Percentiles rank a stretch among this genome's conserved stretches.
Evolutionary conservation across 2,329 filamentous ascomycete species (phyloP).

Genomic region (Verticillium klebahnii): DNA sequence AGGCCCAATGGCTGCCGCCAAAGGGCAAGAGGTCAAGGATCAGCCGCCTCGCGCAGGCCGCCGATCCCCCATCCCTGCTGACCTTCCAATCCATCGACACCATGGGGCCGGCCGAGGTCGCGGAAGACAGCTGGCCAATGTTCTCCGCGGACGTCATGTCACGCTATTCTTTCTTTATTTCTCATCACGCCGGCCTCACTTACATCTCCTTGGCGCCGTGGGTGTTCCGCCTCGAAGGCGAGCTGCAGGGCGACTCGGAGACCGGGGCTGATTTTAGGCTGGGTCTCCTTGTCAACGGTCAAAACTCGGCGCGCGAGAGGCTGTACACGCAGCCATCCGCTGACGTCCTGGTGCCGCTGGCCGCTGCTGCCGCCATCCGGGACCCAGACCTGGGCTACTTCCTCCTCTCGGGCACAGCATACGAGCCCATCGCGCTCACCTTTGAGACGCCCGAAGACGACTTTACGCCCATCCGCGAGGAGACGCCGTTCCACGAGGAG

Average conservation of each 20-base stretch:
- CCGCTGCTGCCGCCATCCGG: slow-evolving; percentile 48
- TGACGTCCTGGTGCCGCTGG: slow-evolving; percentile 42
- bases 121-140: slow-evolving; percentile 55
- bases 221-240: slow-evolving; percentile 60
- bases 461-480: slow-evolving; percentile 34
- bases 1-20: slow-evolving; percentile 63
- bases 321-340: slow-evolving; percentile 49
- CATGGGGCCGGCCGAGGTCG: slow-evolving; percentile 49
- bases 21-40: slow-evolving; percentile 42
- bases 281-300: slow-evolving; percentile 53
- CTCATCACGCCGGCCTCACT: slow-evolving; percentile 55
- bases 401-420: slow-evolving; percentile 53
- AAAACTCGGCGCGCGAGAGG: slow-evolving; percentile 51
- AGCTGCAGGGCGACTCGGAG: slow-evolving; percentile 51
- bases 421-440: slow-evolving; percentile 52
- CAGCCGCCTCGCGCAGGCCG: slow-evolving; percentile 29
- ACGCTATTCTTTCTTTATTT: slow-evolving; percentile 59
- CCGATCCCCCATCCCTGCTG: slow-evolving; percentile 44
- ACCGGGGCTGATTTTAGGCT: slow-evolving; percentile 59
- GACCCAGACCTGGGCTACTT: slow-evolving; percentile 63
- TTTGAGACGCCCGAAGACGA: slow-evolving; percentile 56
- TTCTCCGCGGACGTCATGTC: slow-evolving; percentile 59
- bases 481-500: slow-evolving; percentile 37
- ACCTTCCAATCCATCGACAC: slow-evolving; percentile 61
- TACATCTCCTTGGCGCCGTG: slow-evolving; percentile 57